Percentiles rank a stretch among this genome's conserved stretches.
These are phyloP conservation scores for Mycosarcoma maydis DNA, from an alignment of 1,284 basidiomycete genomes.

Conservation along the genomic window DNA sequence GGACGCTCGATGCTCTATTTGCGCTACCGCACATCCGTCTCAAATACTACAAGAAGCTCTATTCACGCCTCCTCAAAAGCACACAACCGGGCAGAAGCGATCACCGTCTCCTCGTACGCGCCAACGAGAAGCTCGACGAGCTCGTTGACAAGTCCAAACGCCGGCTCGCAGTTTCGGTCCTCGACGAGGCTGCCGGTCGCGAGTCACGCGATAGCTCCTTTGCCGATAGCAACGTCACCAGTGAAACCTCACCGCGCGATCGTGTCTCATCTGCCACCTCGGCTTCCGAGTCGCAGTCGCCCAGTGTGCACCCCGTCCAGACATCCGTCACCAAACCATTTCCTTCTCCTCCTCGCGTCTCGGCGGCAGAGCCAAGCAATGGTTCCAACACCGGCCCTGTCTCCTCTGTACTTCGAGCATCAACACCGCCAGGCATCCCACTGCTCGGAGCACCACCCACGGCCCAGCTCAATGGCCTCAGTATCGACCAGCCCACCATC, in stretches of 20 bases:
- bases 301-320: constrained; percentile 20
- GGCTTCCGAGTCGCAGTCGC: constrained; percentile 31
- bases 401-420: constrained; percentile 14
- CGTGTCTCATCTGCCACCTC: constrained; percentile 56
- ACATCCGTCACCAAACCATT: constrained; percentile 11
- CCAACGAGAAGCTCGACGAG: constrained; percentile 81
- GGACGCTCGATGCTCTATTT: constrained; percentile 90
- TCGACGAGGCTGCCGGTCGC: constrained; percentile 44
- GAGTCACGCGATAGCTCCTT: constrained; percentile 48
- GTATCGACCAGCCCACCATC: constrained; percentile 13
- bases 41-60: constrained; percentile 92
- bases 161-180: constrained; percentile 43
- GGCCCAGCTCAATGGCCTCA: constrained; percentile 24
- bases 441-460: constrained; percentile 20
- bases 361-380: constrained; percentile 11
- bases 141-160: constrained; percentile 74
- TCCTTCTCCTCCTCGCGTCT: constrained; percentile 13
- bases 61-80: constrained; percentile 84
- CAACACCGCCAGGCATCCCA: constrained; percentile 24
- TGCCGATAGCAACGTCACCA: constrained; percentile 45
- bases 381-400: constrained; percentile 2
- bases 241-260: constrained; percentile 38
- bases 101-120: constrained; percentile 80
- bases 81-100: constrained; percentile 88
- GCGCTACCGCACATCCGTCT: constrained; percentile 83